Evolutionary conservation across 805 yeast species (phyloP).

Genomic region (Saturnispora halmiae): DNA sequence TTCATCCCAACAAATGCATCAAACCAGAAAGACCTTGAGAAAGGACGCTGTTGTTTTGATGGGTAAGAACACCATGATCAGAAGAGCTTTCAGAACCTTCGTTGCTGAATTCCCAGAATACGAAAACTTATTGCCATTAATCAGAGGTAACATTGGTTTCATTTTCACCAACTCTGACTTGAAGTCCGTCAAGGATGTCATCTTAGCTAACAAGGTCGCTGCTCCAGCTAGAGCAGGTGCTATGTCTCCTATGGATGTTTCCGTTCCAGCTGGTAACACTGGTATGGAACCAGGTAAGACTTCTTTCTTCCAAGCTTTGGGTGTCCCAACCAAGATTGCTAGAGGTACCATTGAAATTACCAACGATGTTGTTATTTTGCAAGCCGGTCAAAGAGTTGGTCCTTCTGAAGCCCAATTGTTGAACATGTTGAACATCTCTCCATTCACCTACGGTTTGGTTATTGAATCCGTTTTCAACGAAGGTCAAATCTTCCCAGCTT

Average conservation of each 20-base stretch:
- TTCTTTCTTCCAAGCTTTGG: slow-evolving; percentile 99
- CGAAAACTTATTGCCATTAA: slow-evolving; percentile 90
- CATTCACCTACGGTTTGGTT: slow-evolving; percentile 97
- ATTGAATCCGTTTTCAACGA: slow-evolving; percentile 96
- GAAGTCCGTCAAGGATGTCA: slow-evolving; percentile 81
- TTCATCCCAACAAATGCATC: slow-evolving; percentile 99
- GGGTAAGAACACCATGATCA: slow-evolving; percentile 99
- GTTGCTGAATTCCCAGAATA: slow-evolving; percentile 87
- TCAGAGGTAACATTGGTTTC: slow-evolving; percentile 99
- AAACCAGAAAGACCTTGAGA: slow-evolving; percentile 95
- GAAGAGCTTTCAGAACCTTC: slow-evolving; percentile 99
- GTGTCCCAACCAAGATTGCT: slow-evolving; percentile 99
- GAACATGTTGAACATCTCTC: slow-evolving; percentile 99
- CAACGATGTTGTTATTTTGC: slow-evolving; percentile 92
- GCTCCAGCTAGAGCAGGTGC: slow-evolving; percentile 99
- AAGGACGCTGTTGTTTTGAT: slow-evolving; percentile 90
- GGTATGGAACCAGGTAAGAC: slow-evolving; percentile 99
- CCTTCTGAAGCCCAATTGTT: slow-evolving; percentile 97
- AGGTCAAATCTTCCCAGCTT: slow-evolving; percentile 96
- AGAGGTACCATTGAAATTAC: slow-evolving; percentile 99
- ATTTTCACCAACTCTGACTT: slow-evolving; percentile 96
- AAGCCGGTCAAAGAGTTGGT: slow-evolving; percentile 83
- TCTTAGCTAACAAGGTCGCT: slow-evolving; percentile 91
- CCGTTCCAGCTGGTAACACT: slow-evolving; percentile 98
- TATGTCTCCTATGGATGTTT: slow-evolving; percentile 94